Conservation (phyloP, 345 rosid genomes). For the Erysimum cheiranthoides region DNA sequence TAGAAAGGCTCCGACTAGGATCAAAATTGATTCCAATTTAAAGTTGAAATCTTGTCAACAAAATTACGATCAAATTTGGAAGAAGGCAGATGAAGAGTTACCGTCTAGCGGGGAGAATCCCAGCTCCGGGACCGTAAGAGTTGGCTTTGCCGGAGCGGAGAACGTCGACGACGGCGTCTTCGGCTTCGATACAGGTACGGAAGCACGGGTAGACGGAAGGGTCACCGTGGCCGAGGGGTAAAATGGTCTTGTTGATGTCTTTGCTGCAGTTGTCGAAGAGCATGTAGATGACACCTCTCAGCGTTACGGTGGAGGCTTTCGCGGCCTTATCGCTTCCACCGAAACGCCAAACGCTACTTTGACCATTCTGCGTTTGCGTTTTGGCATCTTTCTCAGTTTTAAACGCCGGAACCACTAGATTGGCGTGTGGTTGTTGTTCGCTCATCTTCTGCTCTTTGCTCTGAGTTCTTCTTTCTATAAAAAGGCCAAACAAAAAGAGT, state of each 20-base stretch:
- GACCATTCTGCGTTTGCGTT: slow-evolving; percentile 35
- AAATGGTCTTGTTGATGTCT: slow-evolving; percentile 45
- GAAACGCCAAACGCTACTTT: slow-evolving; percentile 49
- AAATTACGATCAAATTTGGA: no score
- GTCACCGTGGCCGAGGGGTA: slow-evolving; percentile 78
- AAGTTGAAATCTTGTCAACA: no score
- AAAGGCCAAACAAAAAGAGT: neutral
- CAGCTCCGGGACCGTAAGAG: slow-evolving; percentile 54
- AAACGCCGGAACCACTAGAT: slow-evolving; percentile 36
- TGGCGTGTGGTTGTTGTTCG: slow-evolving; percentile 41
- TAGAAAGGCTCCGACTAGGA: neutral
- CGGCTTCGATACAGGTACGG: slow-evolving; percentile 57
- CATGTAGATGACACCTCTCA: slow-evolving; percentile 53
- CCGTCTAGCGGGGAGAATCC: slow-evolving; percentile 70
- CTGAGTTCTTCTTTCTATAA: neutral
- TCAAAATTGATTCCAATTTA: neutral
- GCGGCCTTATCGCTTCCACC: slow-evolving; percentile 39
- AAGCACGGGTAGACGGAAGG: slow-evolving; percentile 71
- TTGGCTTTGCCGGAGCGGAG: slow-evolving; percentile 62
- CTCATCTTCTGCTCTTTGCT: slow-evolving; percentile 26
- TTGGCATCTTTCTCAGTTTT: slow-evolving; percentile 27
- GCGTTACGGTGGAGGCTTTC: slow-evolving; percentile 39
- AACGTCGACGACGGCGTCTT: slow-evolving; percentile 59
- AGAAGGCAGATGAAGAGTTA: neutral
- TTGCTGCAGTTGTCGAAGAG: slow-evolving; percentile 51